These are phyloP conservation scores for Hypoxylon sp. DNA, from an alignment of 2,329 filamentous ascomycete species.

Conservation along the genomic window DNA sequence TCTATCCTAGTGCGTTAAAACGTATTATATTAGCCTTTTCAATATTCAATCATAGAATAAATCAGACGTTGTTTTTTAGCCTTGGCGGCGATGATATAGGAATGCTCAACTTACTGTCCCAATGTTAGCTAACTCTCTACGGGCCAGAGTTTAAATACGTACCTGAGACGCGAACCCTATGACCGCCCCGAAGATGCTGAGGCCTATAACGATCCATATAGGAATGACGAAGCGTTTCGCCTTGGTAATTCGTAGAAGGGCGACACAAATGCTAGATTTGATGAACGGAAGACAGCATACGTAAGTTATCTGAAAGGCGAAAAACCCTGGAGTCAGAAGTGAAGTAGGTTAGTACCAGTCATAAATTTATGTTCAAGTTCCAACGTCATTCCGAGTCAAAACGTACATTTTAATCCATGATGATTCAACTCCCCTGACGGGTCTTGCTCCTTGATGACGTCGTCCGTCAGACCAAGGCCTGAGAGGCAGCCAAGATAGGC, in stretches of 20 bases:
- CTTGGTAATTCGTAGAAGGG: constrained; percentile 42
- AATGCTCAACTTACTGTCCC: too few relatives aligned
- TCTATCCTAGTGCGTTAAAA: constrained; percentile 1
- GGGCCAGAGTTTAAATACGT: too few relatives aligned
- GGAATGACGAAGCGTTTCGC: constrained; percentile 39
- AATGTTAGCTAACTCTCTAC: too few relatives aligned
- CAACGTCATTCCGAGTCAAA: not conserved
- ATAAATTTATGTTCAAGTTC: not conserved
- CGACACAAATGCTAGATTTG: constrained; percentile 43
- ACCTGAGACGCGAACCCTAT: constrained; percentile 20
- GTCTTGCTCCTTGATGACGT: constrained; percentile 7
- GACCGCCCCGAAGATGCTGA: constrained; percentile 27
- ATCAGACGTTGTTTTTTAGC: too few relatives aligned
- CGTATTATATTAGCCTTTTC: too few relatives aligned
- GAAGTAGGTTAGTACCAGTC: not conserved
- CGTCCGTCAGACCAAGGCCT: constrained; percentile 33
- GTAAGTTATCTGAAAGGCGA: constrained; percentile 34
- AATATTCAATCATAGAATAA: too few relatives aligned
- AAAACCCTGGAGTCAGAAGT: constrained; percentile 27
- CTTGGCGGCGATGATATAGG: too few relatives aligned
- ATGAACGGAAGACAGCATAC: constrained; percentile 36
- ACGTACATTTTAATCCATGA: constrained; percentile 32
- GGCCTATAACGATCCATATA: constrained; percentile 39
- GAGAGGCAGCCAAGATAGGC: constrained; percentile 25
- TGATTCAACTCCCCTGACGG: constrained; percentile 12